phyloP scores from a whole-genome alignment of 257 asterid species.

The Solanum acaule region DNA sequence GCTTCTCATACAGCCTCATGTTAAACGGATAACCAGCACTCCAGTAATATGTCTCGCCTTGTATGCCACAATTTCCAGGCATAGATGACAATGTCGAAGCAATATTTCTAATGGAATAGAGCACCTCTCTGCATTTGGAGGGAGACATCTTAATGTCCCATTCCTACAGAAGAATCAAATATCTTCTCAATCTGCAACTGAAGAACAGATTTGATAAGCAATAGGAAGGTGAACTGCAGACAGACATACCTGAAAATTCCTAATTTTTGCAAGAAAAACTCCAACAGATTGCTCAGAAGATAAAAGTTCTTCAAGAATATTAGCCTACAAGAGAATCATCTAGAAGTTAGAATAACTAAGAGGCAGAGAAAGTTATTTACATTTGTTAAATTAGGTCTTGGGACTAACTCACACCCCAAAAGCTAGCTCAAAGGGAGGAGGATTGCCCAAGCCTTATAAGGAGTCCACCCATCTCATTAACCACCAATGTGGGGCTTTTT shows the following conservation, averaged over 20 bases:
- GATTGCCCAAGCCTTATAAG: too few relatives aligned
- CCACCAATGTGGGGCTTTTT: too few relatives aligned
- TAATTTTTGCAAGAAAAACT: constrained; percentile 54
- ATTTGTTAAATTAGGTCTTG: too few relatives aligned
- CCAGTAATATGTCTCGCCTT: constrained; percentile 90
- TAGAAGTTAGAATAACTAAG: constrained; percentile 15
- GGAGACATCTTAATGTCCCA: constrained; percentile 80
- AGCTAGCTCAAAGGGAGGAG: too few relatives aligned
- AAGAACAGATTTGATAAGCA: background rate
- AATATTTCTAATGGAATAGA: constrained; percentile 52
- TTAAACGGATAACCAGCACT: constrained; percentile 71
- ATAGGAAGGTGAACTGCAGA: constrained; percentile 3
- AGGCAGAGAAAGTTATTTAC: constrained; percentile 7
- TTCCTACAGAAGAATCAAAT: constrained; percentile 40
- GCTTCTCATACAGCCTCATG: constrained; percentile 75
- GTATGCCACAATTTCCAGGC: constrained; percentile 70
- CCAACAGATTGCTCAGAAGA: constrained; percentile 46
- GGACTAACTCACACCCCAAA: too few relatives aligned
- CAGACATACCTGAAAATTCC: constrained; percentile 54
- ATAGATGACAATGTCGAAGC: constrained; percentile 47
- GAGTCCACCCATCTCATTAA: too few relatives aligned
- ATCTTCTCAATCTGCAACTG: constrained; percentile 7
- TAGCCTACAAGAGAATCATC: constrained; percentile 42
- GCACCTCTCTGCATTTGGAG: constrained; percentile 62
- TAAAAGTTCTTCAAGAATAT: constrained; percentile 69